Percentiles rank a stretch among this genome's conserved stretches.
Conservation (phyloP, 2,329 filamentous ascomycete genomes). For the Penicillium sp. region DNA sequence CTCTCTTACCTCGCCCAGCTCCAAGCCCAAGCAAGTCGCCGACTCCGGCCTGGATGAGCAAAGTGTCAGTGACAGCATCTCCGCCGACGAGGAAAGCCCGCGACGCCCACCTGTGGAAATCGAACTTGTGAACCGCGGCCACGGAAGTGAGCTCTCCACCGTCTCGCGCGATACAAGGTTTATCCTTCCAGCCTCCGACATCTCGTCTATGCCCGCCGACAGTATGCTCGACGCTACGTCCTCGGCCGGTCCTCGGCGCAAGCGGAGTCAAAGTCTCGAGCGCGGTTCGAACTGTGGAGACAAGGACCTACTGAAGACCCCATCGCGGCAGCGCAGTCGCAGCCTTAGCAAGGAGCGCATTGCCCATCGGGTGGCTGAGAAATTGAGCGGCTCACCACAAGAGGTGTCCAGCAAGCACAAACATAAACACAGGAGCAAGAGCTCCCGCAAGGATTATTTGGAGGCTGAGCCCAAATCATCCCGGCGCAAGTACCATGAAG, state of each 20-base stretch:
- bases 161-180: conserved; percentile 64
- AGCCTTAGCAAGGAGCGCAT: conserved; percentile 69
- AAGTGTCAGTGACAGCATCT: conserved; percentile 74
- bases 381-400: conserved; percentile 57
- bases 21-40: conserved; percentile 36
- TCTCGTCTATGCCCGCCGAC: conserved; percentile 79
- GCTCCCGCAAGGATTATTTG: conserved; percentile 49
- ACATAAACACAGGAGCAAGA: conserved; percentile 42
- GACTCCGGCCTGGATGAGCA: conserved; percentile 58
- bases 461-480: conserved; percentile 49
- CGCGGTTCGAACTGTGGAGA: conserved; percentile 38
- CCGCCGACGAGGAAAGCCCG: conserved; percentile 76
- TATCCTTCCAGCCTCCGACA: conserved; percentile 73
- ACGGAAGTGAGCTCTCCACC: conserved; percentile 67
- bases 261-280: conserved; percentile 55
- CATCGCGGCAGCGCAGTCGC: conserved; percentile 59
- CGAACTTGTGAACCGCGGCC: conserved; percentile 72
- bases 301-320: conserved; percentile 59
- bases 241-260: conserved; percentile 49
- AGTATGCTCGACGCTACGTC: conserved; percentile 63
- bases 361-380: conserved; percentile 69
- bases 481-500: conserved; percentile 54
- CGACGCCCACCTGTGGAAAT: conserved; percentile 77
- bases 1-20: conserved; percentile 55
- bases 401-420: conserved; percentile 48